Conservation (phyloP, 371 early-diverging fungal genomes). For the Rozella allomycis region DNA sequence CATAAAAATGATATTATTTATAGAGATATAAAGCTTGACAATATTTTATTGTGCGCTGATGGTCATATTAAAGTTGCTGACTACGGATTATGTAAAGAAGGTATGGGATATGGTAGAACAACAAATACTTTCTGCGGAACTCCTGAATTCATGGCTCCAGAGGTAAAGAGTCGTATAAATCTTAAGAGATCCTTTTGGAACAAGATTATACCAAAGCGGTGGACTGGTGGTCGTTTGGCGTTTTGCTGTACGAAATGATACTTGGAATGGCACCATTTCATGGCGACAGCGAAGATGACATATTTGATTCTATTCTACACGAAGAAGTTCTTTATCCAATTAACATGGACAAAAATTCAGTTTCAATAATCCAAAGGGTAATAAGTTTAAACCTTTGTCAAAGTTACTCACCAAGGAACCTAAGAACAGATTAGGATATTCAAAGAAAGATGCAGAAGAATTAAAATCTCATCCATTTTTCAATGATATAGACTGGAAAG, state of each 20-base stretch:
- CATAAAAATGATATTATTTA: constrained; percentile 85
- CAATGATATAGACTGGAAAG: constrained; percentile 81
- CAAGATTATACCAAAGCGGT: constrained; percentile 75
- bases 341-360: constrained; percentile 68
- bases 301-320: constrained; percentile 76
- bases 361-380: constrained; percentile 59
- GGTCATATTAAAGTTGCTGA: constrained; percentile 98
- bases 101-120: constrained; percentile 59
- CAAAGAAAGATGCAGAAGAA: constrained; percentile 52
- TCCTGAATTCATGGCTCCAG: constrained; percentile 99
- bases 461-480: constrained; percentile 91
- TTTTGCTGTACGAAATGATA: constrained; percentile 92
- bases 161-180: constrained; percentile 15
- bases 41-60: constrained; percentile 70
- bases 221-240: constrained; percentile 99
- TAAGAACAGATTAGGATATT: constrained; percentile 59
- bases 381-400: constrained; percentile 9
- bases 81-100: constrained; percentile 93
- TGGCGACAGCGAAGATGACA: constrained; percentile 83
- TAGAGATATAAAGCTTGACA: constrained; percentile 94
- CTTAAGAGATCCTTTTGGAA: constrained; percentile 44
- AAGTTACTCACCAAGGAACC: constrained; percentile 70
- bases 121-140: constrained; percentile 97
- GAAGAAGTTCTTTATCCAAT: constrained; percentile 75
- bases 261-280: constrained; percentile 71